A percentile compares a stretch with the other conserved stretches of the same genome.
These are phyloP conservation scores for Coemansia sp. DNA, from an alignment of 192 early-diverging fungal genomes.

Conservation along the genomic window DNA sequence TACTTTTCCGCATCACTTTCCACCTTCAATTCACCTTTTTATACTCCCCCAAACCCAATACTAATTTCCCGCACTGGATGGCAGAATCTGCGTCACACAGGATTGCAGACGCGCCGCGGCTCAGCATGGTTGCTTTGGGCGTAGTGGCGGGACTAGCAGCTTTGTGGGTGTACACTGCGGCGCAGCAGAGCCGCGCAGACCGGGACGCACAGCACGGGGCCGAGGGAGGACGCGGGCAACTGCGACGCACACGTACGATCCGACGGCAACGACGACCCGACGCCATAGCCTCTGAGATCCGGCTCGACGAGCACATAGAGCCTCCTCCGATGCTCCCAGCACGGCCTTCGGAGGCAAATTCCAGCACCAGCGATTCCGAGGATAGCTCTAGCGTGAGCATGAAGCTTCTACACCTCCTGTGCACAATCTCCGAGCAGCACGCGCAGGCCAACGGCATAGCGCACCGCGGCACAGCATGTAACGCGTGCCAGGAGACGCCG, in stretches of 20 bases:
- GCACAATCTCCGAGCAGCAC: slow-evolving; percentile 86
- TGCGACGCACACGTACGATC: slow-evolving; percentile 40
- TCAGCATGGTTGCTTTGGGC: slow-evolving; percentile 37
- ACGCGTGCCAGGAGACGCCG: slow-evolving; percentile 82
- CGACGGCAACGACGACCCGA: slow-evolving; percentile 35
- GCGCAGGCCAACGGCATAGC: slow-evolving; percentile 60
- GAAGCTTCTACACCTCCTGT: slow-evolving; percentile 65
- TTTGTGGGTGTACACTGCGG: slow-evolving; percentile 40
- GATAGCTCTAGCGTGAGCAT: slow-evolving; percentile 33
- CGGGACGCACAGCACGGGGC: slow-evolving; percentile 8
- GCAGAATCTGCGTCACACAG: background rate
- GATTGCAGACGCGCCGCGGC: slow-evolving; percentile 13
- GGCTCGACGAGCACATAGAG: slow-evolving; percentile 4
- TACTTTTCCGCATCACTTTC: too few relatives aligned
- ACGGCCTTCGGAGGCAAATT: too few relatives aligned
- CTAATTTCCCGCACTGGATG: too few relatives aligned
- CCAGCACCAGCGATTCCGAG: background rate
- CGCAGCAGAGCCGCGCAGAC: background rate
- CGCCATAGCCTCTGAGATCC: slow-evolving; percentile 18
- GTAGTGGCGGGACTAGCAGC: slow-evolving; percentile 38
- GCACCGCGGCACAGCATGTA: slow-evolving; percentile 88
- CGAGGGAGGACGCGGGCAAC: slow-evolving; percentile 21
- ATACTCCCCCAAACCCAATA: too few relatives aligned
- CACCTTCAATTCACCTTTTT: too few relatives aligned
- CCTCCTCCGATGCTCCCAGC: too few relatives aligned